A percentile compares a stretch with the other conserved stretches of the same genome.
Evolutionary conservation across 2,329 filamentous ascomycete species (phyloP).

Genomic region (Domatiomyces catenatus): DNA sequence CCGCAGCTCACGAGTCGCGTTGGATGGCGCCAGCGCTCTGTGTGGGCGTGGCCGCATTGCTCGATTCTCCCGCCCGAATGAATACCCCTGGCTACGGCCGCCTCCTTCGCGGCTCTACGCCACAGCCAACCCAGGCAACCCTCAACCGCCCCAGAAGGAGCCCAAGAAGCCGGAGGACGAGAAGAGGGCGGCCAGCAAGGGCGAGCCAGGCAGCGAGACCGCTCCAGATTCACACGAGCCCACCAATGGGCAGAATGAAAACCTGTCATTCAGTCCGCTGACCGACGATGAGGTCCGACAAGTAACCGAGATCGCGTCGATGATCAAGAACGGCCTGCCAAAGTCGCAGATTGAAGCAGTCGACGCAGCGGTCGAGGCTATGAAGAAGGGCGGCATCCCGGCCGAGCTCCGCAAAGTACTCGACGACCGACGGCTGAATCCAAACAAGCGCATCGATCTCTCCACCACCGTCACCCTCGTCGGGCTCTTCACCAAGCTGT

Average conservation of each 20-base stretch:
- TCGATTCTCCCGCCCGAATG: slow-evolving; percentile 24
- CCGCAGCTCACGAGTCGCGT: slow-evolving; percentile 36
- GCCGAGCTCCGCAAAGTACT: slow-evolving; percentile 50
- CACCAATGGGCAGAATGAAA: slow-evolving; percentile 26
- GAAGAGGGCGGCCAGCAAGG: slow-evolving; percentile 20
- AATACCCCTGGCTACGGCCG: slow-evolving; percentile 26
- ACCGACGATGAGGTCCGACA: slow-evolving; percentile 41
- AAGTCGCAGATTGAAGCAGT: slow-evolving; percentile 45
- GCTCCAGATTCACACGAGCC: slow-evolving; percentile 17
- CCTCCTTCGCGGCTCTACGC: slow-evolving; percentile 28
- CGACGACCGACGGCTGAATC: slow-evolving; percentile 34
- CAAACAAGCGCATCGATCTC: slow-evolving; percentile 32
- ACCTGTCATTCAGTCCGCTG: slow-evolving; percentile 31
- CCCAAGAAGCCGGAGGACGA: slow-evolving; percentile 15
- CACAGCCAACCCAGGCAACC: slow-evolving; percentile 29
- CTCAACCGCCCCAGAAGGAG: slow-evolving; percentile 27
- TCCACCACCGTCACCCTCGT: slow-evolving; percentile 47
- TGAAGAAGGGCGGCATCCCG: slow-evolving; percentile 56
- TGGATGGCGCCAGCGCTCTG: slow-evolving; percentile 32
- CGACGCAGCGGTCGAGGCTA: slow-evolving; percentile 43
- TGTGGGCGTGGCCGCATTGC: slow-evolving; percentile 29
- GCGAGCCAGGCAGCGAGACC: slow-evolving; percentile 25
- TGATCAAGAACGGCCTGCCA: slow-evolving; percentile 45
- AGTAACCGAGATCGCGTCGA: slow-evolving; percentile 41
- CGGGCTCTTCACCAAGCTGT: slow-evolving; percentile 40